A percentile compares a stretch with the other conserved stretches of the same genome.
phyloP scores from a whole-genome alignment of 768 basidiomycete species.

The Boletus subparvulus region DNA sequence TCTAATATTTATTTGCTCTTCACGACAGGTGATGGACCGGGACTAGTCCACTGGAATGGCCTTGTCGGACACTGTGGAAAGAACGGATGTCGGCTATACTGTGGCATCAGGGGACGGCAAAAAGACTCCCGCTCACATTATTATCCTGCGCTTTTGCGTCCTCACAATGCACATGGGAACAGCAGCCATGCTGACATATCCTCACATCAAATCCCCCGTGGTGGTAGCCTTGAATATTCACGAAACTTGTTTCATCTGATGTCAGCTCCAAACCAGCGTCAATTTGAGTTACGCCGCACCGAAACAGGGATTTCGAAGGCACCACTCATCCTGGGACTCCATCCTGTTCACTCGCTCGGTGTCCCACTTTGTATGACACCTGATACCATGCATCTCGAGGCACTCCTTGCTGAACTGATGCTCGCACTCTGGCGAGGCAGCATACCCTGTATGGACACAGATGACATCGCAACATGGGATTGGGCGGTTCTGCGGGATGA shows the following conservation, averaged over 20 bases:
- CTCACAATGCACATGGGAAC: fast-evolving
- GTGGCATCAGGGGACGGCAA: neutral
- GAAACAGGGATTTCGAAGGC: neutral
- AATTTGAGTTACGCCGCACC: neutral
- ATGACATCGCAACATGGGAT: no score
- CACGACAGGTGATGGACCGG: neutral
- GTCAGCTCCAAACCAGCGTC: no score
- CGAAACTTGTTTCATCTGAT: no score
- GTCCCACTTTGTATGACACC: slow-evolving; percentile 1
- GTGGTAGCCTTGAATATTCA: neutral
- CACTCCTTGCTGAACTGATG: no score
- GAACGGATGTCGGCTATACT: neutral
- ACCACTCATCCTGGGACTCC: no score
- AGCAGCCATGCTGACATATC: neutral
- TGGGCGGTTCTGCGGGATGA: no score
- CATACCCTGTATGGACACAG: no score
- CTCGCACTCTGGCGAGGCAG: no score
- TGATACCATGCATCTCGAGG: no score
- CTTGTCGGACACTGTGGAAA: slow-evolving; percentile 1
- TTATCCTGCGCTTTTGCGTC: neutral
- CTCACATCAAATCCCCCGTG: neutral
- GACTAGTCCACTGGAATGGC: neutral
- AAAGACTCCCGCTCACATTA: neutral
- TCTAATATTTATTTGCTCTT: neutral
- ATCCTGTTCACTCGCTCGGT: neutral